Conservation (phyloP, 208 protist genomes). For the Naegleria gruberi region DNA sequence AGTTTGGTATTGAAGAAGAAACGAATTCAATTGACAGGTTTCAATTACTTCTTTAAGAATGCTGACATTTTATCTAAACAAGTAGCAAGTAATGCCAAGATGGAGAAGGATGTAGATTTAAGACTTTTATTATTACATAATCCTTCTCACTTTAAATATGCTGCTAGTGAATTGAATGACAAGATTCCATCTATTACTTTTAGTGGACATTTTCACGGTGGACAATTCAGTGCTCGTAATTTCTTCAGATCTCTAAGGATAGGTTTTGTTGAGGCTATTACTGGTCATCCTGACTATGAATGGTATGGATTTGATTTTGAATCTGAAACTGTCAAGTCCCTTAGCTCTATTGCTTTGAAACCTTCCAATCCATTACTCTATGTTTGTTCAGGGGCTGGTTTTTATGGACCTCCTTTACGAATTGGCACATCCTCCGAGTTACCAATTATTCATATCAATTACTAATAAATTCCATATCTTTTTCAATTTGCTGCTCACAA, state of each 20-base stretch:
- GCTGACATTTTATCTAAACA: background rate
- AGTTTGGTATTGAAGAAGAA: background rate
- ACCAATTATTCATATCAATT: background rate
- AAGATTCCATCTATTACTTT: background rate
- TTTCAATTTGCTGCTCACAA: too few species aligned
- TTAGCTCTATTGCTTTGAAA: too few species aligned
- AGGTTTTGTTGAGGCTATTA: background rate
- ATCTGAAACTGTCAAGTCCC: too few species aligned
- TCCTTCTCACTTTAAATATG: background rate
- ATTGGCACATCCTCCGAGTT: background rate
- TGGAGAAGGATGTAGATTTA: background rate
- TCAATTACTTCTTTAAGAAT: background rate
- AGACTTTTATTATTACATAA: conserved; percentile 5
- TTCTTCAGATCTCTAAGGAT: background rate
- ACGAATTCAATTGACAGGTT: background rate
- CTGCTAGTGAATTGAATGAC: background rate
- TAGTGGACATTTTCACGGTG: background rate
- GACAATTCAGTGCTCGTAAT: background rate
- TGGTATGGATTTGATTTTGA: background rate
- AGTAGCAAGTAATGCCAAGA: background rate
- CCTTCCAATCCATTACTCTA: too few species aligned
- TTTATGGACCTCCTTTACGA: background rate
- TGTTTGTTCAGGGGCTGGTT: background rate
- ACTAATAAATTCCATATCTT: background rate
- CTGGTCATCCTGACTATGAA: background rate